phyloP scores from a whole-genome alignment of 495 filamentous ascomycete genomes.

The Mytilinidion resinicola region DNA sequence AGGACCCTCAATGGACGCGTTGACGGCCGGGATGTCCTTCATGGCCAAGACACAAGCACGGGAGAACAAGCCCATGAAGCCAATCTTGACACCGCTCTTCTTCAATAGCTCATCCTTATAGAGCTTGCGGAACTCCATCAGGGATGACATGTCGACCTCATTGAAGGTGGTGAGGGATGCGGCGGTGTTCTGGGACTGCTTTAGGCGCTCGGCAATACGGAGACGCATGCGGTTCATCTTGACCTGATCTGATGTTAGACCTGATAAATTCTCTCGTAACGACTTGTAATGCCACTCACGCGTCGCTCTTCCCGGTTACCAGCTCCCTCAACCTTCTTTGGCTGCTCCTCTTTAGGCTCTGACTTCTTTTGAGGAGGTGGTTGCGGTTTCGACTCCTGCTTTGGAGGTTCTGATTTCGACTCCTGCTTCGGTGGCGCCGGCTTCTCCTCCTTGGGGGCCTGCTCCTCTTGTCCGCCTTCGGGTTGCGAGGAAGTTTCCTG shows the following conservation, averaged over 20 bases:
- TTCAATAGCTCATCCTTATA: slow-evolving; percentile 97
- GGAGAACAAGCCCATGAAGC: slow-evolving; percentile 97
- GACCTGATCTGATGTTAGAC: slow-evolving; percentile 49
- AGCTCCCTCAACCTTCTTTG: slow-evolving; percentile 43
- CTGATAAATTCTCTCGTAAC: not conserved
- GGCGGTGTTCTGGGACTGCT: slow-evolving; percentile 98
- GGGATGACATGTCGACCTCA: slow-evolving; percentile 96
- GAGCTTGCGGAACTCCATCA: slow-evolving; percentile 93
- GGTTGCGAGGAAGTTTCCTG: slow-evolving; percentile 52
- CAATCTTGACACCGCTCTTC: slow-evolving; percentile 94
- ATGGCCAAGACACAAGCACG: slow-evolving; percentile 87
- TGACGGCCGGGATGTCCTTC: slow-evolving; percentile 91
- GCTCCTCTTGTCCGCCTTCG: slow-evolving; percentile 35
- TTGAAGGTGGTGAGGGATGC: slow-evolving; percentile 98
- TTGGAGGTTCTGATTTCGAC: slow-evolving; percentile 25
- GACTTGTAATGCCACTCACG: slow-evolving; percentile 45
- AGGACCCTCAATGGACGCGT: slow-evolving; percentile 94
- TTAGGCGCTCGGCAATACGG: slow-evolving; percentile 91
- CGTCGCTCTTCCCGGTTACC: slow-evolving; percentile 85
- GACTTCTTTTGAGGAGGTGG: slow-evolving; percentile 33
- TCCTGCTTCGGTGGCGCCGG: slow-evolving; percentile 22
- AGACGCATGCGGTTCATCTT: slow-evolving; percentile 99
- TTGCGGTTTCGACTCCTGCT: slow-evolving; percentile 36
- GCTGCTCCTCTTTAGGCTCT: slow-evolving; percentile 39
- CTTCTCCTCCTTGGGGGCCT: slow-evolving; percentile 28